These are phyloP conservation scores for Aspergillus carbonarius DNA, from an alignment of 2,329 filamentous ascomycete species.

Conservation along the genomic window DNA sequence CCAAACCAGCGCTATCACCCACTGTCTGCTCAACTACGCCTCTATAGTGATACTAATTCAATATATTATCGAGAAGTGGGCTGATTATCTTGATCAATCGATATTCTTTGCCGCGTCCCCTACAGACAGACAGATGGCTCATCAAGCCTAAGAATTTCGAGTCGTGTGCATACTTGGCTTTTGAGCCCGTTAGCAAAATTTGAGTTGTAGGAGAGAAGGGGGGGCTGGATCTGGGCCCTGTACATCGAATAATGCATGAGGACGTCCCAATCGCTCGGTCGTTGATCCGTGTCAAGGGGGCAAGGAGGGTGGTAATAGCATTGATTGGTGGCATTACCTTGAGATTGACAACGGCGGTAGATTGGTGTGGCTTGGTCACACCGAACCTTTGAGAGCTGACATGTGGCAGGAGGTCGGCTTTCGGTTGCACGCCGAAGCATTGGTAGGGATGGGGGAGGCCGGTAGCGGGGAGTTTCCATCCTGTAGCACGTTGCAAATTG, in stretches of 20 bases:
- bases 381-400: conserved; percentile 6
- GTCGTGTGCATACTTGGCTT: too few species aligned
- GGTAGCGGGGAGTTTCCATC: too few species aligned
- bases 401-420: conserved; percentile 4
- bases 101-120: not conserved
- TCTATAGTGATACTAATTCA: conserved; percentile 26
- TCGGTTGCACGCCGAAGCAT: conserved; percentile 48
- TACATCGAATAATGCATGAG: too few species aligned
- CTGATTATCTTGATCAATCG: conserved; percentile 22
- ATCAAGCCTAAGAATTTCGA: conserved; percentile 1
- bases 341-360: conserved; percentile 2
- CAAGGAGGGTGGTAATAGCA: conserved; percentile 11
- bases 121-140: conserved; percentile 4
- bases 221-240: not conserved
- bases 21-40: not conserved
- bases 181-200: too few species aligned
- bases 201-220: too few species aligned
- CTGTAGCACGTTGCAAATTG: too few species aligned
- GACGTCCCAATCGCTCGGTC: not conserved
- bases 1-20: not conserved
- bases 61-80: conserved; percentile 20
- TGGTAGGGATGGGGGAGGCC: too few species aligned
- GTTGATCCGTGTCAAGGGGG: conserved; percentile 5
- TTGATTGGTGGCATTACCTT: not conserved
- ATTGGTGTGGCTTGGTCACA: conserved; percentile 5